phyloP scores from a whole-genome alignment of 2,329 filamentous ascomycete species.

The Cryphonectria parasitica region DNA sequence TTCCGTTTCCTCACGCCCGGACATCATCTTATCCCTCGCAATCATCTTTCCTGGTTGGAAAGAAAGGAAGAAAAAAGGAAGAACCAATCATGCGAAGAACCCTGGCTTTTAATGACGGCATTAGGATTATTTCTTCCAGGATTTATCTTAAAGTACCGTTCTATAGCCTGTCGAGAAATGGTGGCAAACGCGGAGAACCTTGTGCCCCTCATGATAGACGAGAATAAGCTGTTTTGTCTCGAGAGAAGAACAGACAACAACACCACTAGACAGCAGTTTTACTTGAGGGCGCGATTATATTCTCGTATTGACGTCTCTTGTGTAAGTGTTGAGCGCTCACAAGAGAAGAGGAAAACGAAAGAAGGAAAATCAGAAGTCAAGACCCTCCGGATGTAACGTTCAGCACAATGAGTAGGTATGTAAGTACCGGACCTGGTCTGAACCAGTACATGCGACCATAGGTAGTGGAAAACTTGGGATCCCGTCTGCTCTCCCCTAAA shows the following conservation, averaged over 20 bases:
- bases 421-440: not conserved
- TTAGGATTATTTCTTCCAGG: not conserved
- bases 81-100: not conserved
- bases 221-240: not conserved
- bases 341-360: no score
- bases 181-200: not conserved
- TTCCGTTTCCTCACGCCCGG: not conserved
- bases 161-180: not conserved
- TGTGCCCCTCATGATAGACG: not conserved
- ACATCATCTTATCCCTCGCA: not conserved
- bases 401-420: not conserved
- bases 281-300: not conserved
- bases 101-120: not conserved
- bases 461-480: slow-evolving; percentile 10
- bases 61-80: not conserved
- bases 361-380: no score
- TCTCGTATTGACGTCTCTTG: not conserved
- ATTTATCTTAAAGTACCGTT: not conserved
- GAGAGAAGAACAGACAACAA: not conserved
- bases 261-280: not conserved
- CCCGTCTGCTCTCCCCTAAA: slow-evolving; percentile 15
- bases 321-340: not conserved
- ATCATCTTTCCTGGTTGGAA: not conserved
- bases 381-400: not conserved
- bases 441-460: slow-evolving; percentile 4